Evolutionary conservation across 768 basidiomycete genomes (phyloP).

Genomic region (Pleurotus eryngii): DNA sequence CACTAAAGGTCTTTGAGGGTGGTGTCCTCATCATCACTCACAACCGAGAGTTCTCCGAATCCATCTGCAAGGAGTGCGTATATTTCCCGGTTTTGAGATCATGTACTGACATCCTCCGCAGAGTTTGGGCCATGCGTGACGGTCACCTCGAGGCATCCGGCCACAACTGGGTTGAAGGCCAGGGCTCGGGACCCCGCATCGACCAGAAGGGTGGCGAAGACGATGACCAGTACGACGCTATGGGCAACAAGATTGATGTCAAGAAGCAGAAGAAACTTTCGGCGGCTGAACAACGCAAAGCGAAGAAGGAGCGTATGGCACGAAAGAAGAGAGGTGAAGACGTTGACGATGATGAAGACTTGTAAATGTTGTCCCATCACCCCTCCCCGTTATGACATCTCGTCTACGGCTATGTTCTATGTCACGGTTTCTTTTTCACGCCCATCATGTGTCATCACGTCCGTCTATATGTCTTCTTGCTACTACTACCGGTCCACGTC

Average conservation of each 20-base stretch:
- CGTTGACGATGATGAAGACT: slow-evolving; percentile 63
- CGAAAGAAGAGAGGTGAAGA: slow-evolving; percentile 87
- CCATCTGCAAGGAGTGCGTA: slow-evolving; percentile 74
- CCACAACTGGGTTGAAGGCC: slow-evolving; percentile 99
- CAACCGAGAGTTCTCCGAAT: slow-evolving; percentile 99
- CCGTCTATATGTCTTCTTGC: not conserved
- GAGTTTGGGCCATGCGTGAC: slow-evolving; percentile 98
- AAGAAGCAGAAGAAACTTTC: slow-evolving; percentile 89
- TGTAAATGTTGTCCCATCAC: slow-evolving; percentile 6
- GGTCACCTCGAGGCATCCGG: slow-evolving; percentile 95
- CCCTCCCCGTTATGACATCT: not conserved
- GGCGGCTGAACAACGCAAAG: slow-evolving; percentile 79
- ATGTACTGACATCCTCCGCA: no score
- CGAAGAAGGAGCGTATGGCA: slow-evolving; percentile 96
- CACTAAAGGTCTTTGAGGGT: slow-evolving; percentile 96
- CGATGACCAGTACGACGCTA: slow-evolving; percentile 89
- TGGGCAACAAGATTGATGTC: slow-evolving; percentile 93
- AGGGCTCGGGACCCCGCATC: slow-evolving; percentile 91
- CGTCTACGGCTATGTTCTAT: not conserved
- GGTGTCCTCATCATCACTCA: slow-evolving; percentile 98
- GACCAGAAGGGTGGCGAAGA: slow-evolving; percentile 93
- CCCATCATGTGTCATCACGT: slow-evolving; percentile 5
- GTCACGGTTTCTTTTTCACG: not conserved
- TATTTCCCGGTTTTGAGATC: no score
- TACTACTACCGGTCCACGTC: not conserved